Percentiles rank a stretch among this genome's conserved stretches.
Evolutionary conservation across 2,329 filamentous ascomycete genomes (phyloP).

Genomic region (Apiospora marii): DNA sequence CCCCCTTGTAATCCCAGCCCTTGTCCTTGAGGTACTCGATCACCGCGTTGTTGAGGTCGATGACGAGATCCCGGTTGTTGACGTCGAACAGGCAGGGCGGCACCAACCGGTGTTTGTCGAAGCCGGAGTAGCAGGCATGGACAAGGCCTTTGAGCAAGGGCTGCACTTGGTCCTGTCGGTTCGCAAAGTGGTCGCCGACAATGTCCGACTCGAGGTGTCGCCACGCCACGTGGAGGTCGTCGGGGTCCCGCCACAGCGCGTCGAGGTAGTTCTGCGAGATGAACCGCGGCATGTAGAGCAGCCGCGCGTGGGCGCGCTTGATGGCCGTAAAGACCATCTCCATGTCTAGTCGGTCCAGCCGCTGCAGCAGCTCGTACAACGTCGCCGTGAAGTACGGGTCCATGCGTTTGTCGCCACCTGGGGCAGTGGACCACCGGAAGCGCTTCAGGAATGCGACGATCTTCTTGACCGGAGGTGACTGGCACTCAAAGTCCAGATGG

Average conservation of each 20-base stretch:
- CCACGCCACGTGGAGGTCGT: neutral
- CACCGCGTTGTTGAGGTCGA: neutral
- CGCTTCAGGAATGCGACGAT: neutral
- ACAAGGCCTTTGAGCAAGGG: neutral
- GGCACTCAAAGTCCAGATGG: neutral
- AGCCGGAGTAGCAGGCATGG: neutral
- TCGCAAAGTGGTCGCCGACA: neutral
- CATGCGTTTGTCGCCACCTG: neutral
- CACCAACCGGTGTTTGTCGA: neutral
- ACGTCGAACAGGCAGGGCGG: neutral
- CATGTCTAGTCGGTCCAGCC: neutral
- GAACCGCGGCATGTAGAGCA: neutral
- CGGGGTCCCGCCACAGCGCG: neutral
- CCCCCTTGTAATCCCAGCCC: neutral
- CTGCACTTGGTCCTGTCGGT: neutral
- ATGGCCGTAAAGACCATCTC: neutral
- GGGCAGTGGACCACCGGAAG: neutral
- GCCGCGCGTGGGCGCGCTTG: neutral
- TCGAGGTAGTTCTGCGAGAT: neutral
- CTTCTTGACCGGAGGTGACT: neutral
- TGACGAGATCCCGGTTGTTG: neutral
- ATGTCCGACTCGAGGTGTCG: neutral
- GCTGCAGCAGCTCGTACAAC: neutral
- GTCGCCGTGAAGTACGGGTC: neutral
- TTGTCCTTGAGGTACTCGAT: constrained; percentile 6